Conservation (phyloP, 2,329 filamentous ascomycete species). For the Claviceps sp. region DNA sequence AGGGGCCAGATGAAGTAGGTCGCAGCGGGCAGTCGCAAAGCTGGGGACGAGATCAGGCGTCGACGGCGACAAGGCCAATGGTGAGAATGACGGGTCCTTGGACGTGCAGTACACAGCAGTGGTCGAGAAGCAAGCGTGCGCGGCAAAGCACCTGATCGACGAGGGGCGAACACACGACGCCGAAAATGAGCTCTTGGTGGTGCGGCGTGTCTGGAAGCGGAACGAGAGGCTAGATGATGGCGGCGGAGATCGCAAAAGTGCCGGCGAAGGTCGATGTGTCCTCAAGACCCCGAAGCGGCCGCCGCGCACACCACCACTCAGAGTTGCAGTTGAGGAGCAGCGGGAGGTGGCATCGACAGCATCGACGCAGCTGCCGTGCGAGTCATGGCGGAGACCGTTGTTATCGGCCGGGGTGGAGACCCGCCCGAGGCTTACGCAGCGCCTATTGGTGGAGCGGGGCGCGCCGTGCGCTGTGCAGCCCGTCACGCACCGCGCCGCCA, state of each 20-base stretch:
- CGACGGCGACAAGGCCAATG: neutral
- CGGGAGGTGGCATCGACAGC: neutral
- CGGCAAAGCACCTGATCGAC: constrained; percentile 2
- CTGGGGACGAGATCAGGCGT: constrained; percentile 3
- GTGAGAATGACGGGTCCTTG: neutral
- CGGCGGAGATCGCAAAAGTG: constrained; percentile 3
- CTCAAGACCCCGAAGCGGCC: constrained; percentile 1
- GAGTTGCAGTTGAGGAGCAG: neutral
- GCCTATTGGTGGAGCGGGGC: constrained; percentile 3
- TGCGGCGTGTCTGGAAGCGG: neutral
- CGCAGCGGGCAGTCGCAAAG: constrained; percentile 2
- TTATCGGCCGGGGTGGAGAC: neutral
- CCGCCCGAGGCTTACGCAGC: neutral
- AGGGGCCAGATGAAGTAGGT: constrained; percentile 11
- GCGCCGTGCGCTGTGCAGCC: neutral
- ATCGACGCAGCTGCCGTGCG: neutral
- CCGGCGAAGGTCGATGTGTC: constrained; percentile 8
- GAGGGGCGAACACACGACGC: neutral
- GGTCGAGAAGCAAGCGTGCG: constrained; percentile 4
- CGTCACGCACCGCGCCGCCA: constrained; percentile 10
- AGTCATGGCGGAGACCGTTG: neutral
- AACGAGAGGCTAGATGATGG: neutral
- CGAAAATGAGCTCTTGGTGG: neutral
- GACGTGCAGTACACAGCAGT: neutral
- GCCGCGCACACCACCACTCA: constrained; percentile 1